These are phyloP conservation scores for Cymbopogon citratus DNA, from an alignment of 176 grass and related monocot species.

Conservation along the genomic window DNA sequence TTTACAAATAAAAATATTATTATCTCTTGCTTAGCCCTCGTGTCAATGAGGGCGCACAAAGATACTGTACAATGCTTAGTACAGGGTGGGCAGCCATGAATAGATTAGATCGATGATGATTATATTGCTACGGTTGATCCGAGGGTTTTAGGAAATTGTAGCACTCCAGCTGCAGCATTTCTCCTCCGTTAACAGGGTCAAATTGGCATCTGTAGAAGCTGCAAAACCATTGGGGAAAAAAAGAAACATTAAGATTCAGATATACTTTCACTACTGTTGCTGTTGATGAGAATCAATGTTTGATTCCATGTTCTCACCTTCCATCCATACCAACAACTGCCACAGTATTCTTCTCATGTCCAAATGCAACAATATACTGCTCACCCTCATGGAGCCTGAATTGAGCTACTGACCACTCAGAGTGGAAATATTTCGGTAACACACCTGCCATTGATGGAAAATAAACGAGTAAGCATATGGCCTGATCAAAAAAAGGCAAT, in stretches of 20 bases:
- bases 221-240: background rate
- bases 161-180: slow-evolving; percentile 91
- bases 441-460: slow-evolving; percentile 48
- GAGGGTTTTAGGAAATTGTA: slow-evolving; percentile 82
- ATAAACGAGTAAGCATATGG: background rate
- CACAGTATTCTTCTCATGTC: slow-evolving; percentile 88
- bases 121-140: slow-evolving; percentile 26
- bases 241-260: background rate
- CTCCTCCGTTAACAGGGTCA: slow-evolving; percentile 62
- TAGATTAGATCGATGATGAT: background rate
- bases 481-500: background rate
- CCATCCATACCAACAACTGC: slow-evolving; percentile 97
- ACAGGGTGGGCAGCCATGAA: background rate
- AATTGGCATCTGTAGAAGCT: slow-evolving; percentile 97
- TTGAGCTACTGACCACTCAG: slow-evolving; percentile 97
- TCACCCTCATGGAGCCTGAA: slow-evolving; percentile 88
- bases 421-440: slow-evolving; percentile 97
- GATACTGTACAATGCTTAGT: slow-evolving; percentile 41
- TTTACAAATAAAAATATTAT: slow-evolving; percentile 40
- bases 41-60: background rate
- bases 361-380: slow-evolving; percentile 95
- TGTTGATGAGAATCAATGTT: background rate
- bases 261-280: no score
- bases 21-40: slow-evolving; percentile 17
- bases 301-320: slow-evolving; percentile 30